A percentile compares a stretch with the other conserved stretches of the same genome.
Evolutionary conservation across 768 basidiomycete species (phyloP).

Genomic region (Amanita muscaria): DNA sequence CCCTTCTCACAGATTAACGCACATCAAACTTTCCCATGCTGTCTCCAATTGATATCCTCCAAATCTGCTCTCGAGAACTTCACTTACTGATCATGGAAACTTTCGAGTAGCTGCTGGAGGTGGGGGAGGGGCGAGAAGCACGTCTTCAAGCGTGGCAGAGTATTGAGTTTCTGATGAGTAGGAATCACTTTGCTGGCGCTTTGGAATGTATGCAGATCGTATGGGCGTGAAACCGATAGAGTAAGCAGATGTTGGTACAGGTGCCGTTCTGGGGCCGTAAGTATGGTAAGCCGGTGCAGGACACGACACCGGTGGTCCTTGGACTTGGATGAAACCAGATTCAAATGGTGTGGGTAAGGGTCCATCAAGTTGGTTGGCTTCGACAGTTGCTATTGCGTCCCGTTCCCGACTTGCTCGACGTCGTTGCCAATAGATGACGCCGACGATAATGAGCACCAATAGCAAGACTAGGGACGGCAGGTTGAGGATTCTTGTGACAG

Average conservation of each 20-base stretch:
- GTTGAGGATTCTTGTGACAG: not conserved
- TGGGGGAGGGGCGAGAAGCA: too few species aligned
- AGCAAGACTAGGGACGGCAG: not conserved
- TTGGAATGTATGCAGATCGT: not conserved
- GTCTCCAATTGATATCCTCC: too few species aligned
- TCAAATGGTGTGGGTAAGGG: constrained; percentile 22
- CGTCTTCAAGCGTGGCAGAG: not conserved
- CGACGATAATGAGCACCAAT: not conserved
- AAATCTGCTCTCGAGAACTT: too few species aligned
- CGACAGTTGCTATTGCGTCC: constrained; percentile 11
- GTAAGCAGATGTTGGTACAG: constrained; percentile 3
- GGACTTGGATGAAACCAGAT: constrained; percentile 18
- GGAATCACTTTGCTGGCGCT: not conserved
- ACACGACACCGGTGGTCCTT: not conserved
- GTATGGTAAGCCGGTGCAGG: not conserved
- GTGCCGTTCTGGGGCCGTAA: constrained; percentile 6
- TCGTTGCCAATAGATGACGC: not conserved
- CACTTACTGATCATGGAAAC: not conserved
- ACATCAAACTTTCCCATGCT: too few species aligned
- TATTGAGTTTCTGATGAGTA: not conserved
- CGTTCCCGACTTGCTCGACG: constrained; percentile 3
- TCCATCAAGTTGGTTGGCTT: constrained; percentile 24
- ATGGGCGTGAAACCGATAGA: constrained; percentile 3
- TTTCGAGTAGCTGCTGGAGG: not conserved
- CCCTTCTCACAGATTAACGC: too few species aligned